Percentiles rank a stretch among this genome's conserved stretches.
Evolutionary conservation across 2,329 filamentous ascomycete genomes (phyloP).

Genomic region (Epichloe gansuensis): DNA sequence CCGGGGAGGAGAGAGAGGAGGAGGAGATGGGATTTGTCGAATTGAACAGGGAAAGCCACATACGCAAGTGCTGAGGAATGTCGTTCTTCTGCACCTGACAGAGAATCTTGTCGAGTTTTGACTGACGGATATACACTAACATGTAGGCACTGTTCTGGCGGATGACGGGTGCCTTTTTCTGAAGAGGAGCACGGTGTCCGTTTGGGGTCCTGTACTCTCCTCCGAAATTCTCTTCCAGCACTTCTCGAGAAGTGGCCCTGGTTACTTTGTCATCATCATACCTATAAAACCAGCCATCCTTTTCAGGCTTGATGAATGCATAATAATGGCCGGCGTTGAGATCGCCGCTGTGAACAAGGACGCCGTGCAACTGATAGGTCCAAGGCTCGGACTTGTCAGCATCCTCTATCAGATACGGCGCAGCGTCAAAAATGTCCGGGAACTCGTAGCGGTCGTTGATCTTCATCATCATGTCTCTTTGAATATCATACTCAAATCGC

Average conservation of each 20-base stretch:
- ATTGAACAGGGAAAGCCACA: conserved; percentile 16
- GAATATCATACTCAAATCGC: conserved; percentile 95
- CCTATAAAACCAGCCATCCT: conserved; percentile 90
- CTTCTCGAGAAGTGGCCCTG: conserved; percentile 82
- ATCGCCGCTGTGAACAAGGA: conserved; percentile 92
- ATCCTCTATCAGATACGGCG: conserved; percentile 75
- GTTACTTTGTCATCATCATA: conserved; percentile 97
- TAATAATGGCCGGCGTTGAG: conserved; percentile 98
- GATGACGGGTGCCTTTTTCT: conserved; percentile 47
- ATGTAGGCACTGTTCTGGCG: conserved; percentile 86
- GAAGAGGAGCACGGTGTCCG: conserved; percentile 33
- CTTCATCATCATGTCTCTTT: conserved; percentile 97
- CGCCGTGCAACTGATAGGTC: conserved; percentile 86
- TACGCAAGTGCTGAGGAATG: conserved; percentile 71
- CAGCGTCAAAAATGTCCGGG: conserved; percentile 70
- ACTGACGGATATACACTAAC: conserved; percentile 93
- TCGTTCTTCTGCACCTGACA: conserved; percentile 64
- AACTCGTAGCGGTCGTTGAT: conserved; percentile 91
- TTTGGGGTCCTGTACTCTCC: conserved; percentile 59
- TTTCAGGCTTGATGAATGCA: conserved; percentile 85
- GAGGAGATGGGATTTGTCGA: background rate
- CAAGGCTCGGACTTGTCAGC: conserved; percentile 83
- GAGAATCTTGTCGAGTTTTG: conserved; percentile 70
- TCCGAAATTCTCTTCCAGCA: conserved; percentile 92
- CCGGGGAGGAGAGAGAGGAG: background rate